Base-by-base conservation (phyloP, 108 stramenopile genomes). In the Cyclostephanos invisitatus region DNA sequence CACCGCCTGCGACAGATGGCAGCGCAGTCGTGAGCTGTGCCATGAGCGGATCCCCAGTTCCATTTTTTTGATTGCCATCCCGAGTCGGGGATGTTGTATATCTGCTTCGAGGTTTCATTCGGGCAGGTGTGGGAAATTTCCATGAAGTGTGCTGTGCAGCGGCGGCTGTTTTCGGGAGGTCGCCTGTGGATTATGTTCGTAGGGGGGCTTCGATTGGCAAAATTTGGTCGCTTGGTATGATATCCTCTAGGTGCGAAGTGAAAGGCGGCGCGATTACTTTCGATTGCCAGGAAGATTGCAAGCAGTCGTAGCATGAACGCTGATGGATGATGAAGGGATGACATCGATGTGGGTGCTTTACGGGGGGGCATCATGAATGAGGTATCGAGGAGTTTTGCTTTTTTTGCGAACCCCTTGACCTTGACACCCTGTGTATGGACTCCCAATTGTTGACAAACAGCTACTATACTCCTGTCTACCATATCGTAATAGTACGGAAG, bases 1-100 rank as follows among this genome's bases (percentile, higher is more conserved):
- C 85, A 89, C 35, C 72, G 67, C n/a, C 71, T 74, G 35, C 92
- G 78, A 64, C 92, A 89, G 55, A 93, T 88, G 10, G 69, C 61
- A 7, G 92, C 92, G 70, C 89, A 90, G 54, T 93, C 92, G 62
- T 91, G 92, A 27, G 89, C 92, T 10, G 92, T 93, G 17, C 92
- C 89, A 22, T 35, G 55, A 6, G 88, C 92, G 59, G 53, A 89
- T 35, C 92, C 92, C 92, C 92, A 93, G 49, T 90, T 89, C 92
- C 92, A 93, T 40, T 80, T 29, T 2, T 84, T 64, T 5, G 87
- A 86, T 21, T 67, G 82, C 92, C 92, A 93, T 11, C 88, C 87
- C 8, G 87, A 85, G 59, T 85, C 74, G 25, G 84, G 81, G 27
- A 93, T 80, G 49, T 75, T 84, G 71, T 89, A 93, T 7, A 93